These are phyloP conservation scores for Beverwykella pulmonaria DNA, from an alignment of 495 filamentous ascomycete genomes.

Conservation along the genomic window DNA sequence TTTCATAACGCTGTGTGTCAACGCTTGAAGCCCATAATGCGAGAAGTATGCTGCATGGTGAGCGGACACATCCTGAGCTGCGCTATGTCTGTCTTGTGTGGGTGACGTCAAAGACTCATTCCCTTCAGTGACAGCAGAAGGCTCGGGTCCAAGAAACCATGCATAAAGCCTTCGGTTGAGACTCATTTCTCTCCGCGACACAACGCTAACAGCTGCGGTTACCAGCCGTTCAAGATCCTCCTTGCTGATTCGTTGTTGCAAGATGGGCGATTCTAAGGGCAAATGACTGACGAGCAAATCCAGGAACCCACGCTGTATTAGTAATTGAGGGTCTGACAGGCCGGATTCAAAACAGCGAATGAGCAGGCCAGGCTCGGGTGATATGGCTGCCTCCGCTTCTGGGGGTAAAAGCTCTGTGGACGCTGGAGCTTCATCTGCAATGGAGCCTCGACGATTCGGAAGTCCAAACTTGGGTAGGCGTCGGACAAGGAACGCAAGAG, in stretches of 20 bases:
- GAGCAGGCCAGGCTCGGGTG: conserved; percentile 90
- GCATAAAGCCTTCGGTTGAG: conserved; percentile 91
- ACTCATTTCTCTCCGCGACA: conserved; percentile 89
- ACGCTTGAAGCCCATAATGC: conserved; percentile 69
- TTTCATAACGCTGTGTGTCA: conserved; percentile 73
- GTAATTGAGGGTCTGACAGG: conserved; percentile 81
- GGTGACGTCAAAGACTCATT: conserved; percentile 51
- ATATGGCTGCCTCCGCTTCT: conserved; percentile 70
- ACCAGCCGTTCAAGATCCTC: conserved; percentile 80
- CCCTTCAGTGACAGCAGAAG: conserved; percentile 51
- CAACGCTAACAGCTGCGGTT: conserved; percentile 79
- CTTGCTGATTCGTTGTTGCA: conserved; percentile 70
- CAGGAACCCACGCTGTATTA: conserved; percentile 91
- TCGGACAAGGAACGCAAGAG: conserved; percentile 79
- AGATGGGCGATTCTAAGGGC: conserved; percentile 80
- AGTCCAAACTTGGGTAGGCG: conserved; percentile 72
- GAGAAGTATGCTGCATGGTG: conserved; percentile 73
- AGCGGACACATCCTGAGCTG: conserved; percentile 49
- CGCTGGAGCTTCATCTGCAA: conserved; percentile 31
- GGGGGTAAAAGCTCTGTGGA: conserved; percentile 41
- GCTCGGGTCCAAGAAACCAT: conserved; percentile 92
- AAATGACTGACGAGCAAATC: conserved; percentile 90
- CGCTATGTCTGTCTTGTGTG: conserved; percentile 52
- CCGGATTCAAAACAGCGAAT: conserved; percentile 89
- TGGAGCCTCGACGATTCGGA: conserved; percentile 16